Evolutionary conservation across 2,329 filamentous ascomycete genomes (phyloP).

Genomic region (Shiraia sp.): DNA sequence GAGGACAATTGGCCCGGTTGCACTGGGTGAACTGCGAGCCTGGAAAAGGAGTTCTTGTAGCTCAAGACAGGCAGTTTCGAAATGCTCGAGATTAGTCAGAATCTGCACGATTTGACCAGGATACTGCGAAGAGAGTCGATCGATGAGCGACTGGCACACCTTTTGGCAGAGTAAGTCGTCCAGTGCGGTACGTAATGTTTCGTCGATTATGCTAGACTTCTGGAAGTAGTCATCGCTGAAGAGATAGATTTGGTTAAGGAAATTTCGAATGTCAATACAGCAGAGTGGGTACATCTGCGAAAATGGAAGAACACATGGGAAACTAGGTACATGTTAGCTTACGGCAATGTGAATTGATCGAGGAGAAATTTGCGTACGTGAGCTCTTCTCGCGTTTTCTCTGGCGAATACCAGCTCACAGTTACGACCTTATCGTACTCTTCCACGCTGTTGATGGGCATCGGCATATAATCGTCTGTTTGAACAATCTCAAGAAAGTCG

Average conservation of each 20-base stretch:
- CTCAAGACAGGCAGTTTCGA: constrained; percentile 89
- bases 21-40: constrained; percentile 79
- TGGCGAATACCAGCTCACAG: constrained; percentile 93
- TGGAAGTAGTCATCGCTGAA: constrained; percentile 97
- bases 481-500: constrained; percentile 87
- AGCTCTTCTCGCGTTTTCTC: constrained; percentile 77
- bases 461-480: constrained; percentile 99
- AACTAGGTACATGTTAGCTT: constrained; percentile 55
- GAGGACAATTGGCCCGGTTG: constrained; percentile 77
- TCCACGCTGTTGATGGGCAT: constrained; percentile 92
- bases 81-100: constrained; percentile 95
- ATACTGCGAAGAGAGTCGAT: constrained; percentile 88
- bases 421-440: constrained; percentile 94
- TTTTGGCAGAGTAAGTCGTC: constrained; percentile 92
- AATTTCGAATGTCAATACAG: constrained; percentile 97
- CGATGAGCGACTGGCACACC: constrained; percentile 87
- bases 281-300: constrained; percentile 99
- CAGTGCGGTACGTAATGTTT: constrained; percentile 83
- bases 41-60: constrained; percentile 84
- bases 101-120: constrained; percentile 98
- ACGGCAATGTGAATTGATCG: constrained; percentile 5
- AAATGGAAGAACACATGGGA: constrained; percentile 94
- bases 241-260: constrained; percentile 97
- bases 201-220: constrained; percentile 85
- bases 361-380: constrained; percentile 56